phyloP scores from a whole-genome alignment of 1,139 yeast genomes.

The Sugiyamaella neomexicana region DNA sequence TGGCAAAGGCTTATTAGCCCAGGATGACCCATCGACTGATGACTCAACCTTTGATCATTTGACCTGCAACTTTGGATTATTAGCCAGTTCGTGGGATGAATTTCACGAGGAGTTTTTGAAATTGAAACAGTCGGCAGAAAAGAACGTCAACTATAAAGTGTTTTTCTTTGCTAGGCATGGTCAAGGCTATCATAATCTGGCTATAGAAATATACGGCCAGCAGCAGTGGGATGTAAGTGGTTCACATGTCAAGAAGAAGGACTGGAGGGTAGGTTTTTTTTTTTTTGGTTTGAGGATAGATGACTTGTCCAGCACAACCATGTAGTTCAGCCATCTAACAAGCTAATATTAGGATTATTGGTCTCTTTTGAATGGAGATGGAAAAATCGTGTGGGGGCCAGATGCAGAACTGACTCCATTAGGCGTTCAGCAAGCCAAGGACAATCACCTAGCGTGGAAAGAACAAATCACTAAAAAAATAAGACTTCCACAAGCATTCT shows the following conservation, averaged over 20 bases:
- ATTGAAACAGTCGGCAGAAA: constrained; percentile 43
- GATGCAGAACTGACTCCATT: constrained; percentile 62
- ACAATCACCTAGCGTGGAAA: constrained; percentile 49
- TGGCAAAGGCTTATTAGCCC: constrained; percentile 51
- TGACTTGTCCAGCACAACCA: too few relatives aligned
- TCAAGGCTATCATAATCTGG: constrained; percentile 72
- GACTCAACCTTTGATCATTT: constrained; percentile 52
- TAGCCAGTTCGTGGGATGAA: constrained; percentile 48
- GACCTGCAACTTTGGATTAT: constrained; percentile 51
- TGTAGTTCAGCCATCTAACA: too few relatives aligned
- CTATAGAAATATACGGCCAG: constrained; percentile 56
- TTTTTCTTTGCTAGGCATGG: constrained; percentile 73
- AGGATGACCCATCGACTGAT: constrained; percentile 48
- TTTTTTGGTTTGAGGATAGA: too few relatives aligned
- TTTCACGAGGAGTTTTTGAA: constrained; percentile 41
- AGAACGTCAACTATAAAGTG: constrained; percentile 52
- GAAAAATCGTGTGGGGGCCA: constrained; percentile 62
- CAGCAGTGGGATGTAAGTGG: constrained; percentile 51
- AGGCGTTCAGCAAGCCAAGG: constrained; percentile 55
- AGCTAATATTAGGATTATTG: constrained; percentile 43
- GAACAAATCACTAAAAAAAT: constrained; percentile 48
- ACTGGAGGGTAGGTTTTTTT: constrained; percentile 9
- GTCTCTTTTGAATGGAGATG: constrained; percentile 58
- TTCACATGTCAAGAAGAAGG: neutral
- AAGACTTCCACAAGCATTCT: constrained; percentile 56